These are phyloP conservation scores for Saccharomycopsis selenospora DNA, from an alignment of 805 yeast genomes.

Conservation along the genomic window DNA sequence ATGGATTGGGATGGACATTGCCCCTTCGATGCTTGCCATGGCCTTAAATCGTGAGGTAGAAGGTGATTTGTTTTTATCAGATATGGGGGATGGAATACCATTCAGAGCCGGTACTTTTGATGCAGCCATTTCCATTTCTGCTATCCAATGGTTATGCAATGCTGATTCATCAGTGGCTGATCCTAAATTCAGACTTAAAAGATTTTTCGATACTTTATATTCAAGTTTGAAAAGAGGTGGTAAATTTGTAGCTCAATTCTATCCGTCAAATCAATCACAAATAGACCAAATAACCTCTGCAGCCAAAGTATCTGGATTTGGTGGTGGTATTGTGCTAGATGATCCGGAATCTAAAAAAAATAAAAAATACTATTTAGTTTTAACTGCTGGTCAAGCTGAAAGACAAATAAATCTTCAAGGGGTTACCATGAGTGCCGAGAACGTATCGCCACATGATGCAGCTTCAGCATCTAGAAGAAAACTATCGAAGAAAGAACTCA, in stretches of 20 bases:
- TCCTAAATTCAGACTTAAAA: slow-evolving; percentile 71
- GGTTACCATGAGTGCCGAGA: slow-evolving; percentile 69
- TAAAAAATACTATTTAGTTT: slow-evolving; percentile 82
- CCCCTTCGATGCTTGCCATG: slow-evolving; percentile 92
- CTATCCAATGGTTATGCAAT: slow-evolving; percentile 96
- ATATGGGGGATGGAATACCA: slow-evolving; percentile 91
- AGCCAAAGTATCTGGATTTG: slow-evolving; percentile 92
- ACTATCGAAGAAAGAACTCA: slow-evolving; percentile 34
- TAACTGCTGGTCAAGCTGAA: slow-evolving; percentile 79
- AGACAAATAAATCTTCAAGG: slow-evolving; percentile 70
- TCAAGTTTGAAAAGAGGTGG: slow-evolving; percentile 89
- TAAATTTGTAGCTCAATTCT: slow-evolving; percentile 94
- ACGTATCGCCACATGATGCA: slow-evolving; percentile 21
- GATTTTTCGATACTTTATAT: slow-evolving; percentile 83
- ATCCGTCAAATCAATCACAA: slow-evolving; percentile 86
- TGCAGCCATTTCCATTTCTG: slow-evolving; percentile 91
- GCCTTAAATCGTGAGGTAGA: slow-evolving; percentile 89
- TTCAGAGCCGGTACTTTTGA: slow-evolving; percentile 95
- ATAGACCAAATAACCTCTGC: slow-evolving; percentile 68
- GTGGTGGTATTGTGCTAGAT: slow-evolving; percentile 91
- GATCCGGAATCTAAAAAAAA: slow-evolving; percentile 90
- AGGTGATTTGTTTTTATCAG: slow-evolving; percentile 87
- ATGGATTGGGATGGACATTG: slow-evolving; percentile 96
- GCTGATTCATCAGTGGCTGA: slow-evolving; percentile 80
- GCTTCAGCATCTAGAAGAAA: slow-evolving; percentile 25